A percentile compares a stretch with the other conserved stretches of the same genome.
phyloP scores from a whole-genome alignment of 805 yeast species.

The Wickerhamomyces chambardii region DNA sequence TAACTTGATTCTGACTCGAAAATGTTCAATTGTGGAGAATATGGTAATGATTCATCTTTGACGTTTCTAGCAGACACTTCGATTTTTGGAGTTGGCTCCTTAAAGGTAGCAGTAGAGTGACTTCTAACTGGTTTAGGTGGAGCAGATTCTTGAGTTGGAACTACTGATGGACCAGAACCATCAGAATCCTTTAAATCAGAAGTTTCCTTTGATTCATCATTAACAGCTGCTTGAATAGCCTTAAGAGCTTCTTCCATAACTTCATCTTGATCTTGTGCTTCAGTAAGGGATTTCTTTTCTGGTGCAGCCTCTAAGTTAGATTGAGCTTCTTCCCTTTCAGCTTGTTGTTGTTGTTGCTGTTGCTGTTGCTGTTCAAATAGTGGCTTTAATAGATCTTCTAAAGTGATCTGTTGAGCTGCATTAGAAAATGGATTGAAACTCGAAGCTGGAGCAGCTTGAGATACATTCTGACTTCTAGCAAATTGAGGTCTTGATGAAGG shows the following conservation, averaged over 20 bases:
- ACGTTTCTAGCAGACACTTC: slow-evolving; percentile 17
- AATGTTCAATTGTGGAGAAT: slow-evolving; percentile 52
- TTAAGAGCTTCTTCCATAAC: too few relatives aligned
- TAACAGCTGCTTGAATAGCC: too few relatives aligned
- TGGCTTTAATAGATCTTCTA: too few relatives aligned
- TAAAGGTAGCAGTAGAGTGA: slow-evolving; percentile 12
- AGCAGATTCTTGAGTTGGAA: not conserved
- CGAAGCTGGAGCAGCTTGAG: too few relatives aligned
- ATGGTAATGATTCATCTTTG: slow-evolving; percentile 29
- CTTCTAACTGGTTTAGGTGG: slow-evolving; percentile 10
- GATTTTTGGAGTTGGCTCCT: slow-evolving; percentile 18
- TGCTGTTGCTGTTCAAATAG: not conserved
- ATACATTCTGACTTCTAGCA: too few relatives aligned
- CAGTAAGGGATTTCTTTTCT: too few relatives aligned
- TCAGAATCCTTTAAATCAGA: not conserved
- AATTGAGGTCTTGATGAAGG: too few relatives aligned
- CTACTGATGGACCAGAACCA: not conserved
- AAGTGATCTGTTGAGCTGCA: too few relatives aligned
- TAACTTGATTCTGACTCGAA: slow-evolving; percentile 40
- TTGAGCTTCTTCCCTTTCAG: not conserved
- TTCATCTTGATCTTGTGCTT: too few relatives aligned
- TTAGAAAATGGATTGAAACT: too few relatives aligned
- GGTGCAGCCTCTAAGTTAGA: not conserved
- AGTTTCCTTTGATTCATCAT: not conserved
- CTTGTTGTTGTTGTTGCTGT: not conserved